phyloP scores from a whole-genome alignment of 805 yeast species.

The Wickerhamiella domercqiae region DNA sequence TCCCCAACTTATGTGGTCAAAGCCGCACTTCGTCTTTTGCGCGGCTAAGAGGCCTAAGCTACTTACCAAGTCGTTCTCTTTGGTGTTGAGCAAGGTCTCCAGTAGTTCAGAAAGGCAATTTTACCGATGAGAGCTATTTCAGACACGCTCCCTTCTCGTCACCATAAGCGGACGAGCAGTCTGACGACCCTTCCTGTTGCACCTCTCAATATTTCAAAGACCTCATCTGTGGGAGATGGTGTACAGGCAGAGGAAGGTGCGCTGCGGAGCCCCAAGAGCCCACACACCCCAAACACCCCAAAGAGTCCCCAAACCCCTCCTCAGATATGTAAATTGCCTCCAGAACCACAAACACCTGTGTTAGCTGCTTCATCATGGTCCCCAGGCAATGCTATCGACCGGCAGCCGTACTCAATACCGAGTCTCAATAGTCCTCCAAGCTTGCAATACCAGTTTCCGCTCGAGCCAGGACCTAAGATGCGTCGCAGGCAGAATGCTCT shows the following conservation, averaged over 20 bases:
- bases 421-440: slow-evolving; percentile 8
- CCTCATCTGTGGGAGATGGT: no score
- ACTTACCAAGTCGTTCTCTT: no score
- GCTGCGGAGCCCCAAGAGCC: not conserved
- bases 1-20: no score
- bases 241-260: not conserved
- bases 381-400: not conserved
- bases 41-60: no score
- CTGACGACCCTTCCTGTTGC: slow-evolving; percentile 6
- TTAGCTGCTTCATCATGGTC: slow-evolving; percentile 1
- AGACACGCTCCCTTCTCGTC: not conserved
- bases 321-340: not conserved
- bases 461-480: slow-evolving; percentile 1
- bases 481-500: slow-evolving; percentile 19
- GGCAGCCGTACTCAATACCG: slow-evolving; percentile 2
- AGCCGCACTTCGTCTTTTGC: no score
- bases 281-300: not conserved
- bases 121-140: not conserved
- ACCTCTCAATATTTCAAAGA: slow-evolving; percentile 6
- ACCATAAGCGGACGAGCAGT: slow-evolving; percentile 11
- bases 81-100: no score
- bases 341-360: slow-evolving; percentile 2
- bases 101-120: not conserved
- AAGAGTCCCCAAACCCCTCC: not conserved
- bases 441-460: slow-evolving; percentile 2